Evolutionary conservation across 768 basidiomycete genomes (phyloP), one percentile per base, ranked within the genome.

Genomic region (Steccherinum ochraceum): DNA sequence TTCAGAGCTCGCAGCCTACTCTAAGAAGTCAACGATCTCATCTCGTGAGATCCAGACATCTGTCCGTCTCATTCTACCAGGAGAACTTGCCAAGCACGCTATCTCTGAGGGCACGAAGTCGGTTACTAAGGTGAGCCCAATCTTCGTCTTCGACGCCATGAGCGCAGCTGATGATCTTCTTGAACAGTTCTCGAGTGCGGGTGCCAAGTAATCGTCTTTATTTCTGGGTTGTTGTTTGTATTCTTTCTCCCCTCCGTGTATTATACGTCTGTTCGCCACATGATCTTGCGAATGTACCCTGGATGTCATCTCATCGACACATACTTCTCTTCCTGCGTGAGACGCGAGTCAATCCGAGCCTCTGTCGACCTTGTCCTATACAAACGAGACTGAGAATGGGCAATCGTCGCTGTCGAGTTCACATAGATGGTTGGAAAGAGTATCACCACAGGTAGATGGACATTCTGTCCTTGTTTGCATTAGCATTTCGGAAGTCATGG

Each of bases 1-100:
- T 40, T 3, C 61, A 92, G 89, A 95, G 73, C 92, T 98, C 63
- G 93, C 94, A 50, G 81, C 91, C 1, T 98, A 98, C 79, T 96
- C 94, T 50, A 95, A 97, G 82, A 95, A 96, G 72, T 96, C 95
- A 2, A 97, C 95, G 41, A 98, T 98, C 69, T 95, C 94, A 18
- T 96, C 93, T 20, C 89, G 95, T 53, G 95, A 98, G 72, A 98
- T 98, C 64, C 95, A 97, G 72, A 98, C 95, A 24, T 80, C 90
- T 39, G 94, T 96, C 46, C 88, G 94, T 51, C 79, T 95, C 42
- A 96, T 98, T 64, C 85, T 98, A 23, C 93, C 94, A 54, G 95
- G 93, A 72, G 94, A 97, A 72, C 83, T 98, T 41, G 89, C 93
- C 64, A 98, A 98, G 78, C 95, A 98, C 67, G 95, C 95, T 50